These are phyloP conservation scores for Debaryomyces robertsiae DNA, from an alignment of 1,139 yeast genomes.

Conservation along the genomic window DNA sequence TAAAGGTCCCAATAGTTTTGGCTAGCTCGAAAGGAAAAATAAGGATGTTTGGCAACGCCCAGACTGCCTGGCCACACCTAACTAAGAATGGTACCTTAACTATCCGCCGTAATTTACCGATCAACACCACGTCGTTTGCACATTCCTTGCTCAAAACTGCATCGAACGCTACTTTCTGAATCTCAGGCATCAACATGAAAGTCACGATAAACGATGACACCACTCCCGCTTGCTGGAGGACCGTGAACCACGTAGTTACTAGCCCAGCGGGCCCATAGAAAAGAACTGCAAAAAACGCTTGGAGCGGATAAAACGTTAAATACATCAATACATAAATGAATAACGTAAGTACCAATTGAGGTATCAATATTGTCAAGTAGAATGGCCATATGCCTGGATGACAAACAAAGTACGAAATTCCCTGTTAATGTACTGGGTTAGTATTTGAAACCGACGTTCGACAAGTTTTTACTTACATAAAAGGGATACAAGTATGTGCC, in stretches of 20 bases:
- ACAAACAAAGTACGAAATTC: slow-evolving; percentile 44
- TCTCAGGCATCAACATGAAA: slow-evolving; percentile 57
- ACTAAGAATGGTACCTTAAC: slow-evolving; percentile 35
- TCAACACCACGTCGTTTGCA: slow-evolving; percentile 49
- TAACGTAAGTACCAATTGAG: slow-evolving; percentile 49
- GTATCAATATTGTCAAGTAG: slow-evolving; percentile 48
- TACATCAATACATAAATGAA: slow-evolving; percentile 44
- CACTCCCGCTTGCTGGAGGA: slow-evolving; percentile 54
- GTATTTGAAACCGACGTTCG: background rate
- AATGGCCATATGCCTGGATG: slow-evolving; percentile 57
- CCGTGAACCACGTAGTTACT: slow-evolving; percentile 54
- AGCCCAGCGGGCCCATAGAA: slow-evolving; percentile 59
- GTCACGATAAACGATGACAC: slow-evolving; percentile 53
- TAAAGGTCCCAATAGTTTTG: slow-evolving; percentile 32
- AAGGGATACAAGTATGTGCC: slow-evolving; percentile 32
- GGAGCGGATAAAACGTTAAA: slow-evolving; percentile 48
- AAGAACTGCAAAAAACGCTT: slow-evolving; percentile 47
- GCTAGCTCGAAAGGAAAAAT: slow-evolving; percentile 27
- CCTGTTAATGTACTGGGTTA: slow-evolving; percentile 24
- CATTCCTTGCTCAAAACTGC: slow-evolving; percentile 54
- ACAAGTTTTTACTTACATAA: slow-evolving; percentile 22
- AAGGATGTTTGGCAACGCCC: slow-evolving; percentile 28
- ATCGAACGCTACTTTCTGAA: slow-evolving; percentile 60
- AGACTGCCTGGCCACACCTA: slow-evolving; percentile 25
- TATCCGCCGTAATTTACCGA: slow-evolving; percentile 44